Percentiles rank a stretch among this genome's conserved stretches.
phyloP scores from a whole-genome alignment of 257 asterid species.

The Jacaranda copaia region DNA sequence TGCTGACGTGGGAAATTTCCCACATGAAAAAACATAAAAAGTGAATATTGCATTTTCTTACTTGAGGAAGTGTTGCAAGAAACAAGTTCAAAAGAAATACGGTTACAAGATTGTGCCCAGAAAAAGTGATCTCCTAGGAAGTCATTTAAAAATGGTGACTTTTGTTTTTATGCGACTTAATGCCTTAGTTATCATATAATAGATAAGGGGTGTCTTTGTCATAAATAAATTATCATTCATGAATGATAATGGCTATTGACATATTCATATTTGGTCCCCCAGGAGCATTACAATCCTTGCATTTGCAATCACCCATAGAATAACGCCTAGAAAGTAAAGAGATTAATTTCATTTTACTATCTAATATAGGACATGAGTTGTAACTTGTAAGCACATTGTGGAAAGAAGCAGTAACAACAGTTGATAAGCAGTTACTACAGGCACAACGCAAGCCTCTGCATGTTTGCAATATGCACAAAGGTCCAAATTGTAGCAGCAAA shows the following conservation, averaged over 20 bases:
- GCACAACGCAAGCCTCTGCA: no score
- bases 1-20: no score
- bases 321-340: not conserved
- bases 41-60: no score
- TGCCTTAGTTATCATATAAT: not conserved
- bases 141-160: not conserved
- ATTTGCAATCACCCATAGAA: not conserved
- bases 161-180: not conserved
- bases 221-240: not conserved
- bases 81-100: constrained; percentile 1
- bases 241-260: not conserved
- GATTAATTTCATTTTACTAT: not conserved
- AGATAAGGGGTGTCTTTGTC: not conserved
- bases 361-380: not conserved
- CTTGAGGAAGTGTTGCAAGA: not conserved
- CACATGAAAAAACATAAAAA: no score
- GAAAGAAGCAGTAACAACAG: no score
- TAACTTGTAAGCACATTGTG: not conserved
- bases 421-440: no score
- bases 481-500: constrained; percentile 4
- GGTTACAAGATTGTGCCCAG: constrained; percentile 2
- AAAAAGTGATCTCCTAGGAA: not conserved
- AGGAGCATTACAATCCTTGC: not conserved
- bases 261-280: constrained; percentile 2
- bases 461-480: no score